A percentile compares a stretch with the other conserved stretches of the same genome.
Evolutionary conservation across 805 yeast genomes (phyloP).

Genomic region (Ogataea ganodermae): DNA sequence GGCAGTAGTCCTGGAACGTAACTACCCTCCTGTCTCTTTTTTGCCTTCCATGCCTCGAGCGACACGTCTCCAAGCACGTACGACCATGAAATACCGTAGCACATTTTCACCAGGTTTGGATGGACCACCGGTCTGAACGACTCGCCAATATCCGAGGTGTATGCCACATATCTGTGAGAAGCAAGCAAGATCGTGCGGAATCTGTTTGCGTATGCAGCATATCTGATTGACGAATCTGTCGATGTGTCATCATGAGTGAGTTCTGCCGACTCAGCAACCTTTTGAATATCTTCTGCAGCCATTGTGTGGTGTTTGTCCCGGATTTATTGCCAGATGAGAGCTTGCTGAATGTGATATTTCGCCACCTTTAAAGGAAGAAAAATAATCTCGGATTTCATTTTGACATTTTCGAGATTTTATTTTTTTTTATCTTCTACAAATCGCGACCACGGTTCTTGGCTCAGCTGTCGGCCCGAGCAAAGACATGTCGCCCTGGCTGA

Average conservation of each 20-base stretch:
- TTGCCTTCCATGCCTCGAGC: conserved; percentile 71
- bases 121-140: conserved; percentile 82
- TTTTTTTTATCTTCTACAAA: too few relatives aligned
- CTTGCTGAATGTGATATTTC: too few relatives aligned
- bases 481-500: too few relatives aligned
- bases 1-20: conserved; percentile 63
- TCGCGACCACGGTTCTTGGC: too few relatives aligned
- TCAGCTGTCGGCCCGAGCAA: too few relatives aligned
- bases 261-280: conserved; percentile 2
- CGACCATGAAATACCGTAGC: conserved; percentile 77
- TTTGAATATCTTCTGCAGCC: conserved; percentile 2
- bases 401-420: too few relatives aligned
- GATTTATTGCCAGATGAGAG: too few relatives aligned
- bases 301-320: conserved; percentile 3
- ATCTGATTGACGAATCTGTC: conserved; percentile 49
- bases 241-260: conserved; percentile 17
- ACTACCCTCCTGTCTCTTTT: conserved; percentile 63
- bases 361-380: too few relatives aligned
- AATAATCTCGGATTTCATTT: too few relatives aligned
- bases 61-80: conserved; percentile 76
- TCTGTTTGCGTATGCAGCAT: conserved; percentile 81
- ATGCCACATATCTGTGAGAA: conserved; percentile 80
- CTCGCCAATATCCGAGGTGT: conserved; percentile 85
- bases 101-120: conserved; percentile 60
- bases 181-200: conserved; percentile 69